Evolutionary conservation across 202 grass and related monocot species (phyloP).

Genomic region (Zoysia matrella): DNA sequence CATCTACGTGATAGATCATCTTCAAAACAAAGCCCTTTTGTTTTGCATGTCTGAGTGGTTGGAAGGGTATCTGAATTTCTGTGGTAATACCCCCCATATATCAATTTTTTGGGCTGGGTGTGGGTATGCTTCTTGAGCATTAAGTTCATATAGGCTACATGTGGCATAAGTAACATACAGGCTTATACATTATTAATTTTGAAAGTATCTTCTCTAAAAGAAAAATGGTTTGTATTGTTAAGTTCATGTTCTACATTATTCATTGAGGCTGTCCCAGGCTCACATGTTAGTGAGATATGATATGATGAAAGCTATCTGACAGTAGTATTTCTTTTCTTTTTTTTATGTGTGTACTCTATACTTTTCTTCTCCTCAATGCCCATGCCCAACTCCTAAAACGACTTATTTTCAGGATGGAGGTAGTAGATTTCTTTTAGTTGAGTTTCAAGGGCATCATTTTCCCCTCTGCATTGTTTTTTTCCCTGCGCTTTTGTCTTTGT

Average conservation of each 20-base stretch:
- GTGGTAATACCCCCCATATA: background rate
- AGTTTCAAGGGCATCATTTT: background rate
- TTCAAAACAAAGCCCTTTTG: background rate
- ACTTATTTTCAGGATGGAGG: no score
- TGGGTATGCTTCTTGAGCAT: background rate
- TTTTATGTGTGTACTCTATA: no score
- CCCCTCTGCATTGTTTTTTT: background rate
- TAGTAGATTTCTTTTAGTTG: no score
- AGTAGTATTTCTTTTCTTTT: background rate
- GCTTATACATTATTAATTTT: background rate
- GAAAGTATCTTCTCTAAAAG: background rate
- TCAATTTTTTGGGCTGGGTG: background rate
- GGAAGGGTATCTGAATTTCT: constrained; percentile 9
- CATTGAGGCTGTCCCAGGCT: background rate
- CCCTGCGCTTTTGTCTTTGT: background rate
- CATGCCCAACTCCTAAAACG: no score
- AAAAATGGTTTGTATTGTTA: background rate
- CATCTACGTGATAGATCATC: no score
- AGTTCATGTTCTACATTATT: background rate
- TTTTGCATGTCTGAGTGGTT: background rate
- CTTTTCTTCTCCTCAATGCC: no score
- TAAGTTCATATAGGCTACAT: constrained; percentile 12
- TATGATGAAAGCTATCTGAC: background rate
- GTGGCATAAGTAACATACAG: background rate
- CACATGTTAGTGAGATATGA: background rate